phyloP scores from a whole-genome alignment of 208 protist species.

The Acanthamoeba quina region DNA sequence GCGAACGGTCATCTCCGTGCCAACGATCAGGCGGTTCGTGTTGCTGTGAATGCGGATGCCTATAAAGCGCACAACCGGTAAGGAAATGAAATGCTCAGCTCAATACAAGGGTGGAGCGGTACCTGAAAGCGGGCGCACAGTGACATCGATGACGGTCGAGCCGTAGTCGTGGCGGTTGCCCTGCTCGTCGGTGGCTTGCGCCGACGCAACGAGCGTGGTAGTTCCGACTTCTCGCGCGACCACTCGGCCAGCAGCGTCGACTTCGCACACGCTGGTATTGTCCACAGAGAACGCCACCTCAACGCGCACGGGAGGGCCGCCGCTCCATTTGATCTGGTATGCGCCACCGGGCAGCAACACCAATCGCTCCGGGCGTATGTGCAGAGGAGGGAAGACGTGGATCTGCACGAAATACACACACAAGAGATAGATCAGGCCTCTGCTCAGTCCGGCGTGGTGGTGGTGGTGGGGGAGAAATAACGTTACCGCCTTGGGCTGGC shows the following conservation, averaged over 20 bases:
- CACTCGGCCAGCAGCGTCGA: constrained; percentile 24
- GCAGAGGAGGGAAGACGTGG: constrained; percentile 66
- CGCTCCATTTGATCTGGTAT: constrained; percentile 70
- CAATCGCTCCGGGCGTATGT: constrained; percentile 17
- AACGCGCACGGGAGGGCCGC: constrained; percentile 69
- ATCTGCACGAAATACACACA: constrained; percentile 7
- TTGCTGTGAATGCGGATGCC: constrained; percentile 67
- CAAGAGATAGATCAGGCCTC: background rate
- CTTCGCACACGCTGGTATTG: constrained; percentile 58
- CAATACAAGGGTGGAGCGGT: background rate
- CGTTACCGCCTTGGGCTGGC: constrained; percentile 51
- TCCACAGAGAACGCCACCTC: constrained; percentile 41
- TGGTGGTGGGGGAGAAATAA: background rate
- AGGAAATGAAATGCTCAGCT: too few relatives aligned
- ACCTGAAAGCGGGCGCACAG: constrained; percentile 57
- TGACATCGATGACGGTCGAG: constrained; percentile 8
- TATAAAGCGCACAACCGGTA: background rate
- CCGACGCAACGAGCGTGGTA: constrained; percentile 9
- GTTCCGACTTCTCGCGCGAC: constrained; percentile 44
- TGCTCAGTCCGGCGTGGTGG: background rate
- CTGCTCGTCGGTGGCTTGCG: constrained; percentile 48
- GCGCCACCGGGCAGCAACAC: constrained; percentile 63
- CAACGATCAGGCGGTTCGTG: constrained; percentile 64
- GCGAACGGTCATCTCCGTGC: constrained; percentile 68
- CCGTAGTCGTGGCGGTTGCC: constrained; percentile 68